Evolutionary conservation across 1,284 basidiomycete species (phyloP), one percentile per base, ranked within the genome.

Genomic region (Ustilago cynodontis): DNA sequence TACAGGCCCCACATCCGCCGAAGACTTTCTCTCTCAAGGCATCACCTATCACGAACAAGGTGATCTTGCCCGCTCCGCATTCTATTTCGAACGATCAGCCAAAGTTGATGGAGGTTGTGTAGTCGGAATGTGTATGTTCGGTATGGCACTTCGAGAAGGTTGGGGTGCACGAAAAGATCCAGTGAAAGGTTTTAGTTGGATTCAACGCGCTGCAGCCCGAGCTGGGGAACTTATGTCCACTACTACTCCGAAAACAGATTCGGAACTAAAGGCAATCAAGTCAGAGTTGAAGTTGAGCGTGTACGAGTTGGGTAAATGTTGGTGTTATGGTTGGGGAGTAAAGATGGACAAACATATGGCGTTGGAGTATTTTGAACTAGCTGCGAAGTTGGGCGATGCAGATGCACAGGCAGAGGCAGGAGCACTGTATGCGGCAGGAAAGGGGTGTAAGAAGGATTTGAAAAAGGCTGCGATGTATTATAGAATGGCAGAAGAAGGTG

Each of bases 91-190:
- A 87, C 90, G 90, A 83, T 91, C 91, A 43, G 93, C 94, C 13
- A 92, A 89, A 59, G 87, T 90, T 61, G 87, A 89, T 41, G 93
- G 93, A 2, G 94, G 94, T 1, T 94, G 92, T 84, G 92, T 92
- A 2, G 91, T 93, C 2, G 94, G 94, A 14, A 95, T 95, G 93
- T 88, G 95, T 71, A 94, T 95, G 93, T 95, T 92, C 89, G 94
- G 94, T 1, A 88, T 95, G 55, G 89, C 93, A n/a, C 87, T 95
- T 76, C 88, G 94, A 56, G 93, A 95, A 86, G 94, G 93, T 0
- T 96, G 94, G 94, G 94, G 93, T 3, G 91, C 91, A 71, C 86
- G 88, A 79, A 92, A 92, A 88, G 87, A 71, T 78, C 86, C 77
- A 82, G 89, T 89, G 81, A 87, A 88, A 50, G 94, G 91, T 1